These are phyloP conservation scores for Angomonas ambiguus DNA, from an alignment of 208 protist genomes.

Conservation along the genomic window DNA sequence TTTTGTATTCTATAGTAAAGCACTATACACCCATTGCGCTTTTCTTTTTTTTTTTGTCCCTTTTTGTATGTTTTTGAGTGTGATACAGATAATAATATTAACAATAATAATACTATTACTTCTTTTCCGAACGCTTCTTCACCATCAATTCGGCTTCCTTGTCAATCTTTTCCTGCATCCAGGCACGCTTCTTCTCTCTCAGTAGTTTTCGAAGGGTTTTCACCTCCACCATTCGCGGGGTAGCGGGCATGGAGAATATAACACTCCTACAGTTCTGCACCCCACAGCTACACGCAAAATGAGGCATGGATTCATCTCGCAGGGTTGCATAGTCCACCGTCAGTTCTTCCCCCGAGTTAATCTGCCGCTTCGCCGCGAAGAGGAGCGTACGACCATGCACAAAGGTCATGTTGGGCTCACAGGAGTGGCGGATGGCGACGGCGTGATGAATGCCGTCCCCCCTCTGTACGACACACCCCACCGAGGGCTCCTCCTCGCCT, in stretches of 20 bases:
- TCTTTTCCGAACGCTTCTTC: conserved; percentile 44
- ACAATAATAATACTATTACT: conserved; percentile 9
- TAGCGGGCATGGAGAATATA: conserved; percentile 69
- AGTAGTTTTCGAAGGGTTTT: conserved; percentile 51
- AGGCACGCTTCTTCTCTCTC: conserved; percentile 69
- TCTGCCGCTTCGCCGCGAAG: conserved; percentile 68
- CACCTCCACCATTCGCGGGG: conserved; percentile 57
- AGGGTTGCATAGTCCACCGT: conserved; percentile 85
- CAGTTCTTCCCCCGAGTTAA: conserved; percentile 81
- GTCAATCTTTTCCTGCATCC: conserved; percentile 73
- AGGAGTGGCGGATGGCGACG: conserved; percentile 85
- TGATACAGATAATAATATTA: not conserved
- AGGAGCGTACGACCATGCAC: conserved; percentile 75
- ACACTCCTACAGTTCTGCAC: conserved; percentile 78
- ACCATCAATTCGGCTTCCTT: conserved; percentile 67
- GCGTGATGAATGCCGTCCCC: conserved; percentile 67
- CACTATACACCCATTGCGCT: not conserved
- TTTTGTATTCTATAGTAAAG: not conserved
- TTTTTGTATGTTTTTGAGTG: not conserved
- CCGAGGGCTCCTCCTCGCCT: conserved; percentile 59
- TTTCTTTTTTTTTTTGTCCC: not conserved
- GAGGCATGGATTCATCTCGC: conserved; percentile 74
- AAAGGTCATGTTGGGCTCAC: conserved; percentile 86
- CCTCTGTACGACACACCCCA: conserved; percentile 71
- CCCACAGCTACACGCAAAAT: conserved; percentile 80